Base-by-base conservation (phyloP, 1,284 basidiomycete genomes). In the Moniliella sp. region DNA sequence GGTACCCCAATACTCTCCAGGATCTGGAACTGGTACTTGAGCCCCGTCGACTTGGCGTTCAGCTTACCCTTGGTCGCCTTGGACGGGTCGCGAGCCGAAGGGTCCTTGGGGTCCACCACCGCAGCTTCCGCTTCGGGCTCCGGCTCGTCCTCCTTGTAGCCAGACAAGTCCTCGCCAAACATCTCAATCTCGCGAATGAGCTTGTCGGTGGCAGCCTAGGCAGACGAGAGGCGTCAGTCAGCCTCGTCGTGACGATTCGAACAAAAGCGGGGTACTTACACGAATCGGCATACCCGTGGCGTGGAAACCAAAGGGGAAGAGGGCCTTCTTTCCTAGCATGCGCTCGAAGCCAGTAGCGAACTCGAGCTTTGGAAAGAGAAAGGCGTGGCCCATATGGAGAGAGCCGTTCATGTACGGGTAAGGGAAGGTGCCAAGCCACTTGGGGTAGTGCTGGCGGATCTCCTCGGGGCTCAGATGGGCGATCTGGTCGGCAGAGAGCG, bases 281-380 rank as follows among this genome's bases (percentile, higher is more conserved):
- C 91, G 93, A 69, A 97, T 97, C 29, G 88, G 88, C 81, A 97
- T 81, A 33, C 88, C 88, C 5, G 88, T 94, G 48, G 78, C 80
- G 65, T 99, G 91, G 65, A 93, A 59, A 77, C 35, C 81, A 86
- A 58, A 93, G 74, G 30, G 91, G 66, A 94, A 97, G n/a, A n/a
- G 65, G 18, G 80, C 82, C 21, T 80, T 72, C 67, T 91, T 91
- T 34, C 91, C 91, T 45, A 83, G 63, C 79, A 99, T 78, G 32
- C 88, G 70, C 65, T 99, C 77, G 63, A 80, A 97, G 14, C 91
- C 91, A 25, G 86, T 77, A 1, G 77, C 75, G 53, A 97, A 99
- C 63, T 99, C 91, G 61, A 94, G 78, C 67, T 99, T 99, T 40
- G 82, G 86, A 62, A 97, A 81, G 26, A 86, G 88, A 65, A 99